These are phyloP conservation scores for Erigeron philadelphicus DNA, from an alignment of 140 eudicot genomes.

Conservation along the genomic window DNA sequence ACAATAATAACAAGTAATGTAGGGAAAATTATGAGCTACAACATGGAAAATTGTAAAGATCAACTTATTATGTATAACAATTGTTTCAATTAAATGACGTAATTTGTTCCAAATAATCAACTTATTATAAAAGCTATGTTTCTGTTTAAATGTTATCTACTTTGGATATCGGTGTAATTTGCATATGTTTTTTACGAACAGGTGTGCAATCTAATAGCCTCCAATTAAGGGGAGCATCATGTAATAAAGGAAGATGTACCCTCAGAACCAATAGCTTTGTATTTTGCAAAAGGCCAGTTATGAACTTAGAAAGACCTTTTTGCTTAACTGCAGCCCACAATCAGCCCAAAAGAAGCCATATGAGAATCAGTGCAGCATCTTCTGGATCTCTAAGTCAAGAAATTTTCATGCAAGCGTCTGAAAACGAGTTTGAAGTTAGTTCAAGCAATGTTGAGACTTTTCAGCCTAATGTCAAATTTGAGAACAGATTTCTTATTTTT, in stretches of 20 bases:
- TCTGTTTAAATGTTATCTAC: not conserved
- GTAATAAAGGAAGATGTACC: slow-evolving; percentile 19
- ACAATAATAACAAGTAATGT: too few relatives aligned
- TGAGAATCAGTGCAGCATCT: slow-evolving; percentile 44
- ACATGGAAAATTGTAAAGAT: too few relatives aligned
- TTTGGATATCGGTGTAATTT: slow-evolving; percentile 2
- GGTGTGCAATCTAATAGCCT: slow-evolving; percentile 27
- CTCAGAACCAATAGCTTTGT: slow-evolving; percentile 25
- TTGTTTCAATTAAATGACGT: not conserved
- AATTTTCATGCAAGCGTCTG: slow-evolving; percentile 25
- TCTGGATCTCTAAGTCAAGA: slow-evolving; percentile 47
- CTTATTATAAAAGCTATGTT: not conserved
- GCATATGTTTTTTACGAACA: slow-evolving; percentile 26
- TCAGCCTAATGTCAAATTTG: slow-evolving; percentile 44
- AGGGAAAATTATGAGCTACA: too few relatives aligned
- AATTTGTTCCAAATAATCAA: not conserved
- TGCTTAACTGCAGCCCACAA: slow-evolving; percentile 17
- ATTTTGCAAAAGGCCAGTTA: slow-evolving; percentile 20
- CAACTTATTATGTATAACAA: not conserved
- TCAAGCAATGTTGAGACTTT: slow-evolving; percentile 22
- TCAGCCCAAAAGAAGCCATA: slow-evolving; percentile 30
- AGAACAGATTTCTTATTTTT: slow-evolving; percentile 64
- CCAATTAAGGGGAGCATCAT: slow-evolving; percentile 16
- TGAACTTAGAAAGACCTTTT: slow-evolving; percentile 25
- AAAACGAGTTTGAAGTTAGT: slow-evolving; percentile 22